These are phyloP conservation scores for Gigaspora rosea DNA, from an alignment of 192 early-diverging fungal species.

Conservation along the genomic window DNA sequence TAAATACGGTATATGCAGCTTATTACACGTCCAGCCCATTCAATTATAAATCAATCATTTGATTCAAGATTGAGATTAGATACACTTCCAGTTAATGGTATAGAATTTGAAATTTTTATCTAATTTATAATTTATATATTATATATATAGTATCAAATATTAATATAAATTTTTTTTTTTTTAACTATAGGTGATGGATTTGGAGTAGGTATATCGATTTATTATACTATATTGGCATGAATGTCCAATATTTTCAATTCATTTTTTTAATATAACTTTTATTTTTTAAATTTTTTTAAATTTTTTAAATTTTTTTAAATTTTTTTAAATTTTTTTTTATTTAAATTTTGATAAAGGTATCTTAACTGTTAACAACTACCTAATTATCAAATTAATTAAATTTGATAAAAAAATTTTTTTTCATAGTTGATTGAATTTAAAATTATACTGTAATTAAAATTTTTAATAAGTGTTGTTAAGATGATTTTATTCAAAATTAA, in stretches of 20 bases:
- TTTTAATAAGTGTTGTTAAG: too few species aligned
- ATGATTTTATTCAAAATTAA: too few species aligned
- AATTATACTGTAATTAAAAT: too few species aligned
- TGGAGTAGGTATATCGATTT: conserved; percentile 63
- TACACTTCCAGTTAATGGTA: conserved; percentile 68
- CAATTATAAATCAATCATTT: conserved; percentile 82
- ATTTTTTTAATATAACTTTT: background rate
- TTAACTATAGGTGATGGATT: conserved; percentile 67
- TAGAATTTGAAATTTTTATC: background rate
- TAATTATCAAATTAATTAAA: too few species aligned
- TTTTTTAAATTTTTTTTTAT: too few species aligned
- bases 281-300: background rate
- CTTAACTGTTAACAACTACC: too few species aligned
- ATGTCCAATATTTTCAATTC: background rate
- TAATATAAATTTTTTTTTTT: background rate
- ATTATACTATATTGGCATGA: background rate
- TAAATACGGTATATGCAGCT: conserved; percentile 37
- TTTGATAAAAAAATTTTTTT: too few species aligned
- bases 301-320: too few species aligned
- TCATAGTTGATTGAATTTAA: too few species aligned
- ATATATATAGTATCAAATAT: background rate
- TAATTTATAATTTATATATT: too few species aligned
- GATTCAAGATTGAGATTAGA: conserved; percentile 72
- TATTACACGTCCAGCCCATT: conserved; percentile 73
- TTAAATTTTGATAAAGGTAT: too few species aligned